A percentile compares a stretch with the other conserved stretches of the same genome.
These are phyloP conservation scores for Tricholoma bakamatsutake DNA, from an alignment of 768 basidiomycete species.

Conservation along the genomic window DNA sequence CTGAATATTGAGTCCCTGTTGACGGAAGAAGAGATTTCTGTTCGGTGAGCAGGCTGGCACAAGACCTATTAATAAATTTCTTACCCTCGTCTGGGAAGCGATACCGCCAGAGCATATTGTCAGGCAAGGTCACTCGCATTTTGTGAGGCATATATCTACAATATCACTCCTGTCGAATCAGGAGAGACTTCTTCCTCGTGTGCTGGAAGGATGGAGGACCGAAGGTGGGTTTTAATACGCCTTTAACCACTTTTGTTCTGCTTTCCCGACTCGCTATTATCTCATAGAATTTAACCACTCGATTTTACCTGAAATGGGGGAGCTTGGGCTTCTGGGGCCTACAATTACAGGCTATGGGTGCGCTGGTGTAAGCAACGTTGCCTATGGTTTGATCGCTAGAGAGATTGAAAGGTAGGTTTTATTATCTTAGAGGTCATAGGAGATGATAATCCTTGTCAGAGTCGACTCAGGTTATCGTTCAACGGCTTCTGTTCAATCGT, in stretches of 20 bases:
- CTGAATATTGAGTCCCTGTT: conserved; percentile 72
- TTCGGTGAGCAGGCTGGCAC: conserved; percentile 49
- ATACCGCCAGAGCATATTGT: conserved; percentile 75
- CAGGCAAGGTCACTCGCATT: conserved; percentile 43
- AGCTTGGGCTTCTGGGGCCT: conserved; percentile 83
- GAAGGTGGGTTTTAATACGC: conserved; percentile 51
- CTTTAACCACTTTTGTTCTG: background rate
- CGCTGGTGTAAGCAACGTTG: conserved; percentile 85
- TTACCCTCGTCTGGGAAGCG: conserved; percentile 36
- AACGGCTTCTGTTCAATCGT: conserved; percentile 91
- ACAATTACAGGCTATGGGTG: conserved; percentile 94
- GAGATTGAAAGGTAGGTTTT: conserved; percentile 78
- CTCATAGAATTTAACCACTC: conserved; percentile 65
- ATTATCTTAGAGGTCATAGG: background rate
- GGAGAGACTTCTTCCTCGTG: conserved; percentile 82
- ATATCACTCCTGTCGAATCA: conserved; percentile 22
- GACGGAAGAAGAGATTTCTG: conserved; percentile 85
- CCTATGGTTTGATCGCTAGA: conserved; percentile 90
- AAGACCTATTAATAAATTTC: background rate
- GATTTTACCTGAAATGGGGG: conserved; percentile 88
- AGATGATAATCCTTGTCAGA: conserved; percentile 30
- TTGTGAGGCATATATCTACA: background rate
- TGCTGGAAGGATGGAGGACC: conserved; percentile 83
- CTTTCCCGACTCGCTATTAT: background rate
- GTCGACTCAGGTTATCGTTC: conserved; percentile 97